A percentile compares a stretch with the other conserved stretches of the same genome.
These are phyloP conservation scores for Entomophthora muscae DNA, from an alignment of 371 early-diverging fungal genomes.

Conservation along the genomic window DNA sequence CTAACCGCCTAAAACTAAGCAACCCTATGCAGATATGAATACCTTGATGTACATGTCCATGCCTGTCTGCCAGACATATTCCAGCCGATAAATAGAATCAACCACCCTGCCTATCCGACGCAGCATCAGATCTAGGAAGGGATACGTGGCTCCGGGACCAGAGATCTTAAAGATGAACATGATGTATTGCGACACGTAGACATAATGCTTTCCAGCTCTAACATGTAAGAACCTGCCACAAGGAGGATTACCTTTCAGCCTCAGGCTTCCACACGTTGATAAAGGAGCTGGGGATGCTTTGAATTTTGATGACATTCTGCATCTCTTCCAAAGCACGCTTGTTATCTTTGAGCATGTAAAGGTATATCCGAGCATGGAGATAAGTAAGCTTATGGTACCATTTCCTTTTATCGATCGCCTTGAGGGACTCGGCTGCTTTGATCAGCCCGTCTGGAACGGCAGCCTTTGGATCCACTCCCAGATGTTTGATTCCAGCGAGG, in stretches of 20 bases:
- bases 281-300: background rate
- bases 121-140: background rate
- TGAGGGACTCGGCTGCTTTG: background rate
- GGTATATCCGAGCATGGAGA: background rate
- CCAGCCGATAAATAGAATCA: background rate
- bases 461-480: background rate
- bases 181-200: background rate
- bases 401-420: background rate
- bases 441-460: background rate
- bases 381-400: background rate
- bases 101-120: background rate
- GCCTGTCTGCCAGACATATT: background rate
- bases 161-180: background rate
- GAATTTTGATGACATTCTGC: background rate
- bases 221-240: background rate
- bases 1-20: background rate
- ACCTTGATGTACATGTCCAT: background rate
- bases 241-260: background rate
- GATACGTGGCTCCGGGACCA: background rate
- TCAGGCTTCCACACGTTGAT: background rate
- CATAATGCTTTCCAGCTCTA: background rate
- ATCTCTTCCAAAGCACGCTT: slow-evolving; percentile 1
- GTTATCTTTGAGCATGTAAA: background rate
- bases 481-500: background rate
- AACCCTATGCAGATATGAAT: background rate